Base-by-base conservation (phyloP, 768 basidiomycete species). In the Stropharia rugosoannulata region DNA sequence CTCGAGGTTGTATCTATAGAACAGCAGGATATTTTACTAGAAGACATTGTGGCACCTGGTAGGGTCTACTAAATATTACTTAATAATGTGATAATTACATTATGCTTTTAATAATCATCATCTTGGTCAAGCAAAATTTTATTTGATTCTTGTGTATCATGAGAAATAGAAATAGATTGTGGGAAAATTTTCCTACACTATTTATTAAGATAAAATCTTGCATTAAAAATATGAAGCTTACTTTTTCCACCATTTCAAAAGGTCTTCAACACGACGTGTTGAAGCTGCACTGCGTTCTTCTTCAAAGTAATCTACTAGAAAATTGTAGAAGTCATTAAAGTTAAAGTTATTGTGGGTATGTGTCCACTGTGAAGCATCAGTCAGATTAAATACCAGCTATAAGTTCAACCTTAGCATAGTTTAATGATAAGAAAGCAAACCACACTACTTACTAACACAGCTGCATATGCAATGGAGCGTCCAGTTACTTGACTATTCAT, bases 291-390 rank as follows among this genome's bases (percentile, higher is more conserved):
- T 15, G 39, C 39, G 39, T 13, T 40, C 39, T 5, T 40, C 40
- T 27, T 51, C 36, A 48, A 47, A 39, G 47, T 32, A 61, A 38
- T 67, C 63, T 19, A 68, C 56, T 27, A 68, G 47, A 16, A 58
- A 62, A 32, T 69, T 61, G 45, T 65, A 69, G 37, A 68, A 52
- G 2, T 10, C 32, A 4, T 37, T 22, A 40, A 62, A 67, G 40
- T 57, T 50, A 22, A 66, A 63, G 11, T 62, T 55, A 22, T 58
- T 51, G 43, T 62, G 42, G 2, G 19, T 19, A 7, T 47, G 35
- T 4, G 49, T 51, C 63, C 65, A 68, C 5, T n/a, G 45, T 8
- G 29, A 40, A 10, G 56, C 55, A 45, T 58, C 58, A 18, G 58
- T 51, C 15, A 66, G 49, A 18, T 56, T 50, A 45, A 63, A 58